Evolutionary conservation across 2,329 filamentous ascomycete species (phyloP).

Genomic region (Xylaria arbuscula): DNA sequence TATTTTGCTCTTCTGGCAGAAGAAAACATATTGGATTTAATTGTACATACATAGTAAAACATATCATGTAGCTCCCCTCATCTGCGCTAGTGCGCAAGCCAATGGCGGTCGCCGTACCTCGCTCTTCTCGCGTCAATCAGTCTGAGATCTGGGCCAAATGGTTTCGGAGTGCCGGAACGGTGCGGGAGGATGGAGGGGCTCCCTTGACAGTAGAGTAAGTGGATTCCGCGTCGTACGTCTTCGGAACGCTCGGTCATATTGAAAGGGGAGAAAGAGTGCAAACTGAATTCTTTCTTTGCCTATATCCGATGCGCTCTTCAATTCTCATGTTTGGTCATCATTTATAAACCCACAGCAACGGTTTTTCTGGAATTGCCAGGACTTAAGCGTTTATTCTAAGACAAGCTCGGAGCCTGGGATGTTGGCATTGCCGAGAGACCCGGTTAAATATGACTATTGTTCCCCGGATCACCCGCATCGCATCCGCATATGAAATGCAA

Average conservation of each 20-base stretch:
- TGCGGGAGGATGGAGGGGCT: constrained; percentile 21
- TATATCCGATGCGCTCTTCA: background rate
- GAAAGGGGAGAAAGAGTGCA: background rate
- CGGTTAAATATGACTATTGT: constrained; percentile 3
- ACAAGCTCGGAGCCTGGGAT: constrained; percentile 12
- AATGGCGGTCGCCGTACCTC: background rate
- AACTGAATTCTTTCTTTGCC: background rate
- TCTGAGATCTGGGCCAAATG: constrained; percentile 14
- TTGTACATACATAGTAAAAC: background rate
- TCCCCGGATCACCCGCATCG: background rate
- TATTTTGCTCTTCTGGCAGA: background rate
- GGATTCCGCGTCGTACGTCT: constrained; percentile 6
- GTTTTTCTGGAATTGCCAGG: background rate
- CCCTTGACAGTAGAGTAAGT: constrained; percentile 2
- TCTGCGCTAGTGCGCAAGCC: background rate
- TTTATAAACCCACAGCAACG: background rate
- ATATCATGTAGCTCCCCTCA: background rate
- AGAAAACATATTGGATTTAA: background rate
- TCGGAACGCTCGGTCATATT: constrained; percentile 34
- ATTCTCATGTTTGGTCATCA: background rate
- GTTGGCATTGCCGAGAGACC: constrained; percentile 4
- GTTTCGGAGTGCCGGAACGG: constrained; percentile 35
- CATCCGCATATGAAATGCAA: background rate
- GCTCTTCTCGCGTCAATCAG: constrained; percentile 21
- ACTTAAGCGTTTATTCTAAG: background rate